These are phyloP conservation scores for Blastobotrys arbuscula DNA, from an alignment of 1,139 yeast species.

Conservation along the genomic window DNA sequence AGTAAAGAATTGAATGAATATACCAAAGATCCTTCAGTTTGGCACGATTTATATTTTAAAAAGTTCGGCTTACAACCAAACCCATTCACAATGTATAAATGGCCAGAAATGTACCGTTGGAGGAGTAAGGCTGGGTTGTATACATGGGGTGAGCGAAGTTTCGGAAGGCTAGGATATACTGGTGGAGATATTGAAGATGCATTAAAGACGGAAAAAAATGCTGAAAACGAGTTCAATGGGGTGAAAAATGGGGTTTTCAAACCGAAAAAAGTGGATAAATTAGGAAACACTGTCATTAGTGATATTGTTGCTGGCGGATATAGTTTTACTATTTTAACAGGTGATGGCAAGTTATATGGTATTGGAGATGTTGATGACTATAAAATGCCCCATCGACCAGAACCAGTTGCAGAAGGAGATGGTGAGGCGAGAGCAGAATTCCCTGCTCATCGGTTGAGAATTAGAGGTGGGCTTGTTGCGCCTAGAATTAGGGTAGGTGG, in stretches of 20 bases:
- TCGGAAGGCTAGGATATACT: slow-evolving; percentile 54
- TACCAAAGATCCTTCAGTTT: slow-evolving; percentile 25
- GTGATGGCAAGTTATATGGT: slow-evolving; percentile 24
- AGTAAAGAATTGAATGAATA: slow-evolving; percentile 19
- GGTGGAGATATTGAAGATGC: slow-evolving; percentile 19
- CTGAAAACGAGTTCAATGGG: slow-evolving; percentile 25
- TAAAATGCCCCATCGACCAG: not conserved
- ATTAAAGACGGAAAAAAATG: slow-evolving; percentile 3
- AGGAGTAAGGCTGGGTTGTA: slow-evolving; percentile 44
- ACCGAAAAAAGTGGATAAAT: slow-evolving; percentile 28
- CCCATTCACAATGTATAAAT: slow-evolving; percentile 32
- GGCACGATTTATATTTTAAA: slow-evolving; percentile 29
- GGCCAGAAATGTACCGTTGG: slow-evolving; percentile 47
- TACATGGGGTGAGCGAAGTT: slow-evolving; percentile 58
- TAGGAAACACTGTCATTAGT: slow-evolving; percentile 40
- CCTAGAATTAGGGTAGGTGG: slow-evolving; percentile 16
- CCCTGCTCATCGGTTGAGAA: not conserved
- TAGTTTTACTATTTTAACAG: slow-evolving; percentile 50
- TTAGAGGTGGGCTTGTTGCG: not conserved
- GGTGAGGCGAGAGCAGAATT: slow-evolving; percentile 4
- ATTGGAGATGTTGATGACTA: slow-evolving; percentile 22
- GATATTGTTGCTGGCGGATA: slow-evolving; percentile 66
- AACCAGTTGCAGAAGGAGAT: slow-evolving; percentile 4
- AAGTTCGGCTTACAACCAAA: slow-evolving; percentile 27
- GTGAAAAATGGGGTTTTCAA: slow-evolving; percentile 13